Percentiles rank a stretch among this genome's conserved stretches.
phyloP scores from a whole-genome alignment of 2,329 filamentous ascomycete genomes.

The Metarhizium guizhouense region DNA sequence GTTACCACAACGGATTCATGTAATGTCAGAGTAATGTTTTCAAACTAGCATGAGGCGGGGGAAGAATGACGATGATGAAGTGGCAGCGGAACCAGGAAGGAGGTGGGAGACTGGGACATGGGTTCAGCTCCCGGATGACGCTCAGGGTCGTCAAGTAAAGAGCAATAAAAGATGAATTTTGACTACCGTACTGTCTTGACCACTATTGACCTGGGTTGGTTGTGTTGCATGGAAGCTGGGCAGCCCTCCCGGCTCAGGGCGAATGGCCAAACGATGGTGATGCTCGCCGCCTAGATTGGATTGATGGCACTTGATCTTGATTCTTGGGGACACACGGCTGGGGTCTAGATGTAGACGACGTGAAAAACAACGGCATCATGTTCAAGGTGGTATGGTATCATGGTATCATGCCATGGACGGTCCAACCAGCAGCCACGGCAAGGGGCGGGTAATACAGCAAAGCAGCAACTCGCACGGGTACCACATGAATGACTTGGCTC shows the following conservation, averaged over 20 bases:
- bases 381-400: no score
- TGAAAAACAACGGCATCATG: no score
- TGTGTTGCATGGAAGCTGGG: background rate
- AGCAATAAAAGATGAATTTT: background rate
- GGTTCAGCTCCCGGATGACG: background rate
- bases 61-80: background rate
- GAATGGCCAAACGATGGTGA: no score
- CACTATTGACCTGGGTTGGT: background rate
- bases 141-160: background rate
- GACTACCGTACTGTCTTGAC: background rate
- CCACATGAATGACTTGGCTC: background rate
- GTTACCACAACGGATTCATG: background rate
- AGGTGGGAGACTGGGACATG: background rate
- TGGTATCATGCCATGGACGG: no score
- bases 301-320: no score
- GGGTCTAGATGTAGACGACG: no score
- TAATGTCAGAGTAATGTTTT: background rate
- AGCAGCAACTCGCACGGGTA: background rate
- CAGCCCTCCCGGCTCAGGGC: no score
- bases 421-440: no score
- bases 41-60: background rate
- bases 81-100: background rate
- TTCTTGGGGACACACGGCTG: no score
- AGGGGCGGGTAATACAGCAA: background rate
- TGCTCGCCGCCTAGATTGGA: no score